Conservation (phyloP, 352 stramenopile genomes). For the Thalassiosira mediterranea region DNA sequence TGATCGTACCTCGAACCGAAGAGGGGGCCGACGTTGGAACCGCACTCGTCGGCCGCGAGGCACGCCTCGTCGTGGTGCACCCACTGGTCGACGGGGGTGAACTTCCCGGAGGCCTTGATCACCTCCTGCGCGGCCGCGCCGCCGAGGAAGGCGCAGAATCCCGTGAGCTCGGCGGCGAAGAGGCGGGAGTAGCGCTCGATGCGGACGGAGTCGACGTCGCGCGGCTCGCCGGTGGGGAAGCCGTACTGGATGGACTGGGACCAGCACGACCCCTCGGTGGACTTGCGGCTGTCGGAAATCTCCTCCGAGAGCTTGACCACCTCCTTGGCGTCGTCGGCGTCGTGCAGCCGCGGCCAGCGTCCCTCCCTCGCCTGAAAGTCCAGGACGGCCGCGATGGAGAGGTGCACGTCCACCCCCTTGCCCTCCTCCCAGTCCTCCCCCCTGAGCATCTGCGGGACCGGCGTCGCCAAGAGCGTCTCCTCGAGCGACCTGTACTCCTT, state of each 20-base stretch:
- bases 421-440: constrained; percentile 65
- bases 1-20: constrained; percentile 91
- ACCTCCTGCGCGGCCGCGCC: constrained; percentile 76
- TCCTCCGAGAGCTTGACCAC: constrained; percentile 43
- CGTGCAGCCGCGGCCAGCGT: constrained; percentile 54
- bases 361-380: constrained; percentile 51
- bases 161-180: constrained; percentile 59
- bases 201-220: constrained; percentile 54
- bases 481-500: constrained; percentile 53
- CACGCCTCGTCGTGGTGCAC: constrained; percentile 60
- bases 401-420: constrained; percentile 66
- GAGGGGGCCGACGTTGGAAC: constrained; percentile 46
- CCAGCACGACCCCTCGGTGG: constrained; percentile 49
- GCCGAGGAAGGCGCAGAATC: constrained; percentile 67
- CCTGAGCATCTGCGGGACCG: constrained; percentile 66
- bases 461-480: constrained; percentile 54
- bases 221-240: constrained; percentile 60
- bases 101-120: constrained; percentile 97
- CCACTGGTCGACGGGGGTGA: constrained; percentile 91
- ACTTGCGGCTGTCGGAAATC: constrained; percentile 50
- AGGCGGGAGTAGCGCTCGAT: constrained; percentile 56
- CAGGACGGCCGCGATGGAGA: constrained; percentile 49
- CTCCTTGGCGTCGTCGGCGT: constrained; percentile 47
- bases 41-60: constrained; percentile 55
- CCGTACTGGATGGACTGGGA: constrained; percentile 58